Percentiles rank a stretch among this genome's conserved stretches.
These are phyloP conservation scores for Phoma herbarum DNA, from an alignment of 2,329 filamentous ascomycete genomes.

Conservation along the genomic window DNA sequence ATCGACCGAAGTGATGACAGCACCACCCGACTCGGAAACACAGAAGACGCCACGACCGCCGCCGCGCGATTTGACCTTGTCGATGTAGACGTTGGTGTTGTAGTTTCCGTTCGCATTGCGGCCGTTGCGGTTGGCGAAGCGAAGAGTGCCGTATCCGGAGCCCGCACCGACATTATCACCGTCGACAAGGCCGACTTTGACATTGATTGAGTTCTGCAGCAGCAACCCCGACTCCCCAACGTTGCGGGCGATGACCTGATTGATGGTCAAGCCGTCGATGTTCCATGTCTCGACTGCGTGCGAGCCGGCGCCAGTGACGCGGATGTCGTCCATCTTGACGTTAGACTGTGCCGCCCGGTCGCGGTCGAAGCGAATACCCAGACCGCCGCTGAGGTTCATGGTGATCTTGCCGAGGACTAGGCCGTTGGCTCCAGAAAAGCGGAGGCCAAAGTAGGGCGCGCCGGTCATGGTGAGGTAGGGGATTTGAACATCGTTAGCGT, in stretches of 20 bases:
- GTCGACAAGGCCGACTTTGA: constrained; percentile 63
- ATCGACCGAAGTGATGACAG: constrained; percentile 60
- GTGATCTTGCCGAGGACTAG: constrained; percentile 62
- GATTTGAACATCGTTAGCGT: constrained; percentile 61
- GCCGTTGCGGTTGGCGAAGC: constrained; percentile 67
- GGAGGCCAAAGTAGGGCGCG: constrained; percentile 65
- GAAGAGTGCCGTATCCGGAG: constrained; percentile 65
- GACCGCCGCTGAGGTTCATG: constrained; percentile 63
- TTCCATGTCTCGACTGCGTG: constrained; percentile 69
- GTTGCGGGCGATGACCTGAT: constrained; percentile 62
- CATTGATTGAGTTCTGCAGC: constrained; percentile 63
- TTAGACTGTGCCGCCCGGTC: constrained; percentile 62
- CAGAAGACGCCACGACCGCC: constrained; percentile 67
- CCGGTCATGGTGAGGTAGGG: constrained; percentile 67
- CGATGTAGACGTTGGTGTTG: constrained; percentile 62
- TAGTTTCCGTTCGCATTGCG: constrained; percentile 60
- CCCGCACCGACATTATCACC: constrained; percentile 63
- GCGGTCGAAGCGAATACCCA: constrained; percentile 67
- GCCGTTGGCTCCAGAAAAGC: constrained; percentile 62
- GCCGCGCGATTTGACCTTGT: constrained; percentile 64
- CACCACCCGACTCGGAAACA: constrained; percentile 65
- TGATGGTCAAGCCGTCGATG: constrained; percentile 63
- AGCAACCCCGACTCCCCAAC: constrained; percentile 67
- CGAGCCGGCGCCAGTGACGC: constrained; percentile 62
- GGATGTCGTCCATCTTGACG: constrained; percentile 63